phyloP scores from a whole-genome alignment of 2,329 filamentous ascomycete genomes.

The Xylaria sp. region DNA sequence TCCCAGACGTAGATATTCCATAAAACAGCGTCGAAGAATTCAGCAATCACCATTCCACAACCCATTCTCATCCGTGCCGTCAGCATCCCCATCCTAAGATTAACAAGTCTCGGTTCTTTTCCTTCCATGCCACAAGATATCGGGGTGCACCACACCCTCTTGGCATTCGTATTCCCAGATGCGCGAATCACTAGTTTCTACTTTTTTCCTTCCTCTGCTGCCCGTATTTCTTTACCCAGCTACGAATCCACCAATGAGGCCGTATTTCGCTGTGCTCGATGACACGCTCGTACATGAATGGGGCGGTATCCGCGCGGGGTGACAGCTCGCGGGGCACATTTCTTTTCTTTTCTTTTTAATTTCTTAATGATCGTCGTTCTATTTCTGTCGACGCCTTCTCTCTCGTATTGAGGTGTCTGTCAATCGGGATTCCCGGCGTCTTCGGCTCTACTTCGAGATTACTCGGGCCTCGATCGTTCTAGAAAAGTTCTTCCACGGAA shows the following conservation, averaged over 20 bases:
- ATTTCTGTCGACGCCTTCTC: not conserved
- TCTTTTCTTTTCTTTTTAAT: not conserved
- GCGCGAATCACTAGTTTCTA: slow-evolving; percentile 8
- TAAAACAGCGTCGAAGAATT: not conserved
- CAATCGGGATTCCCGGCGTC: not conserved
- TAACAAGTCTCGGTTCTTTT: not conserved
- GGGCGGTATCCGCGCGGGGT: no score
- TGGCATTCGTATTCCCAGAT: slow-evolving; percentile 20
- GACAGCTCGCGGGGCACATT: not conserved
- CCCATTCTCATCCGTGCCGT: no score
- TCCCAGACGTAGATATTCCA: no score
- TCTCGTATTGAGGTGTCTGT: not conserved
- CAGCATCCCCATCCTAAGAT: no score
- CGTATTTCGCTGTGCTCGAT: not conserved
- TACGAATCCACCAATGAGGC: not conserved
- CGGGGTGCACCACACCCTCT: slow-evolving; percentile 3
- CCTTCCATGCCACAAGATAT: not conserved
- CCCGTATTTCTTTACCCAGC: not conserved
- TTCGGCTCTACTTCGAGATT: not conserved
- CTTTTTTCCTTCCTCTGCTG: not conserved
- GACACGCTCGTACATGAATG: not conserved
- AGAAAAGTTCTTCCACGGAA: not conserved
- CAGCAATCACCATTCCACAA: not conserved
- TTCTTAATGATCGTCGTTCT: not conserved
- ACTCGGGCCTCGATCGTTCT: not conserved